Conservation (phyloP, 305 asterid genomes). For the Striga hermonthica region DNA sequence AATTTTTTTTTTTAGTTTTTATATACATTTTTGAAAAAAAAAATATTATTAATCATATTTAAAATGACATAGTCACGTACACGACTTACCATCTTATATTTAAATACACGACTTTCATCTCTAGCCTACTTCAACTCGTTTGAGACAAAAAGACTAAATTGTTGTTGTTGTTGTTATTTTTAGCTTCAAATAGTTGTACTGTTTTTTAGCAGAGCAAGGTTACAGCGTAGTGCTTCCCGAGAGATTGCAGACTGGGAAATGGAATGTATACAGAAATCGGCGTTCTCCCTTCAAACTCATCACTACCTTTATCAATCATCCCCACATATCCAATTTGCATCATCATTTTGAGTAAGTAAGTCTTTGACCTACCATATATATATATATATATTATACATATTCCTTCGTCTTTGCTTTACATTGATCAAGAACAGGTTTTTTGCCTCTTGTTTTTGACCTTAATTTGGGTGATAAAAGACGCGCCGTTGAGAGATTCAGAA, state of each 20-base stretch:
- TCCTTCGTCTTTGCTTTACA: not conserved
- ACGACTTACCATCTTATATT: no score
- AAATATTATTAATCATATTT: no score
- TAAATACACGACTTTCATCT: no score
- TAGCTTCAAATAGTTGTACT: no score
- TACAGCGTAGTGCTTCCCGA: constrained; percentile 66
- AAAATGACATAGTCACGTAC: no score
- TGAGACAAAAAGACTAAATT: no score
- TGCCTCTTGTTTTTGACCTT: not conserved
- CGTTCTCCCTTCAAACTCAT: constrained; percentile 52
- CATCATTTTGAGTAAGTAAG: constrained; percentile 64
- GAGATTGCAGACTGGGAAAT: constrained; percentile 56
- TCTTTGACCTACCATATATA: not conserved
- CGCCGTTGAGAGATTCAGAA: constrained; percentile 39
- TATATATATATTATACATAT: not conserved
- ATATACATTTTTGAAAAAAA: no score
- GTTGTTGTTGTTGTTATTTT: no score
- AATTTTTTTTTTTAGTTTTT: no score
- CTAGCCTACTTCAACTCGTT: no score
- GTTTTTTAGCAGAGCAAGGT: constrained; percentile 57
- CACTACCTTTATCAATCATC: constrained; percentile 48
- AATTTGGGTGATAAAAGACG: constrained; percentile 36
- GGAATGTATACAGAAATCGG: constrained; percentile 66
- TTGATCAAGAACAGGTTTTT: constrained; percentile 1
- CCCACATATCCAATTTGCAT: constrained; percentile 62